Evolutionary conservation across 495 filamentous ascomycete species (phyloP), one percentile per base, ranked within the genome.

Genomic region (Penicillium manginii): DNA sequence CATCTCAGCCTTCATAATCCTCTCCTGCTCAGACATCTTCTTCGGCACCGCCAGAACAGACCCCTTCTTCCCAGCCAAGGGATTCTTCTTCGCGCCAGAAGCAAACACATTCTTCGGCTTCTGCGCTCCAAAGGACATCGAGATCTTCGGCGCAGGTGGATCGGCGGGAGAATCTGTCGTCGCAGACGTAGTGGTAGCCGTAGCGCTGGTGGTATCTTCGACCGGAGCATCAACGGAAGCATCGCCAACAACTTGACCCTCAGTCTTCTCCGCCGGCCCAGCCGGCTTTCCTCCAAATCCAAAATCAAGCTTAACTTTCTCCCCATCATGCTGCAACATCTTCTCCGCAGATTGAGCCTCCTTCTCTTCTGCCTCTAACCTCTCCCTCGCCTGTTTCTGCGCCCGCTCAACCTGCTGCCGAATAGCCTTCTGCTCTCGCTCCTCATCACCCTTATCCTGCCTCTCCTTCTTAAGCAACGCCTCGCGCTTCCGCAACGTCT

Each of bases 361-460:
- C 18, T 74, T 64, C 3, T 81, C 80, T 17, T 82, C 80, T 32
- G 75, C 64, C 54, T 81, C 45, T 21, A 67, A 62, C n/a, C 73
- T 64, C 10, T 80, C 80, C 17, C 82, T 80, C 23, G 62, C 62
- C 22, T 60, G 69, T 17, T 71, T 72, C 12, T 79, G 75, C n/a
- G 94, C 96, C 60, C 88, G 75, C 67, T 84, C 81, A 14, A 97
- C 86, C 80, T 97, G 93, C 60, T 88, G 86, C 72, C 78, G 79
- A 47, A 99, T 88, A 69, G 89, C 66, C 64, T 76, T 83, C 73
- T 92, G 88, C 73, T 98, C 94, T 53, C 91, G 72, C 68, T 96
- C 89, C 70, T 97, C 96, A 64, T 96, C 92, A 1, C 91, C 93
- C 63, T 87, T 89, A 64, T 97, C 91, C 72, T 88, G 84, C 60